Evolutionary conservation across 2,329 filamentous ascomycete species (phyloP), one percentile per base, ranked within the genome.

Genomic region (Cyphellophora attinorum): DNA sequence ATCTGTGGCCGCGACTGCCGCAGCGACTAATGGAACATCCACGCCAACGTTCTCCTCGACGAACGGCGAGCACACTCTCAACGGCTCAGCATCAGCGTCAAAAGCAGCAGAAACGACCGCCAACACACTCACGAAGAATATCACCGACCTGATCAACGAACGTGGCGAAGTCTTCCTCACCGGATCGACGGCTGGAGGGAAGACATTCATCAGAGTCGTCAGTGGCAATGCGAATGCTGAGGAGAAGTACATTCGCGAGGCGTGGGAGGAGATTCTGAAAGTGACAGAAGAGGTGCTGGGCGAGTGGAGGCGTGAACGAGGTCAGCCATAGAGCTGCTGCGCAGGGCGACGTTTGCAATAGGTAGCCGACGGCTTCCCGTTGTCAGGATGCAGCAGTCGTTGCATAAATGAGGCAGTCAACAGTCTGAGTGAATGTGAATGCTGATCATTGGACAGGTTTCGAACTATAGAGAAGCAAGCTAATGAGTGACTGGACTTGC

Each of bases 151-250:
- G 15, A 71, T 94, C 17, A 89, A 93, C 49, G 64, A 66, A 3
- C 64, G 72, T 5, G 85, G 85, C 1, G 76, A 85, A 56, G 81
- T 93, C 37, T 95, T 85, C 58, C 62, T 95, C 15, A 95, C 86
- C 0, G 80, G 77, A 27, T 81, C 79, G 2, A 72, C 85, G 4
- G 68, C 93, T 10, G 75, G 74, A 6, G 81, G 76, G 1, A 67
- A 76, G 13, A 85, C 85, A 56, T 79, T 81, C 2, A 93, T 96
- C 41, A 70, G 89, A 0, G 75, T 95, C 23, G 80, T 89, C 14
- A 85, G 83, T 37, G 79, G 74, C 1, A 83, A 81, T 48, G 64
- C 72, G 15, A 64, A 74, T 27, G 75, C 79, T 0, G 78, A 89
- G 55, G 79, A 84, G 58, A 72, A 74, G 51, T 81, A 85, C 56